Percentiles rank a stretch among this genome's conserved stretches.
Evolutionary conservation across 225 moss, liverwort and hornwort genomes (phyloP).

Genomic region (Pseudisothecium myosuroides): DNA sequence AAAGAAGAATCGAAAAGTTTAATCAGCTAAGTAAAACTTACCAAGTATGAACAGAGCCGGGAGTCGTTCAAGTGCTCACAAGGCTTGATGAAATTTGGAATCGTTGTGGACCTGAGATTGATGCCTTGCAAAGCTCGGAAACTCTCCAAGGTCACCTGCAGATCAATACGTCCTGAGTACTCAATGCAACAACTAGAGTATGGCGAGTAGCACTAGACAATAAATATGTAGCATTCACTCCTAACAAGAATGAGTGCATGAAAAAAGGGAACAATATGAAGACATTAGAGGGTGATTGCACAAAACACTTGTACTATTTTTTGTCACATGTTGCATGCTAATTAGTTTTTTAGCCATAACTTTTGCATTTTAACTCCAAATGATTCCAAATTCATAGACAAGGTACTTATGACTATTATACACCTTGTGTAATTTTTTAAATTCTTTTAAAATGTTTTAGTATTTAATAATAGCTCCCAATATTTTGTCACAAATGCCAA

Average conservation of each 20-base stretch:
- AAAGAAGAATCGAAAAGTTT: not conserved
- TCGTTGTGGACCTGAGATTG: slow-evolving; percentile 61
- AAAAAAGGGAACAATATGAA: not conserved
- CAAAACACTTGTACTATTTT: no score
- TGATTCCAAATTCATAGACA: no score
- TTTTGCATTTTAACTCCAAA: no score
- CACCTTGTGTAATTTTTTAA: no score
- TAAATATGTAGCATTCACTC: not conserved
- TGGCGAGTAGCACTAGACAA: not conserved
- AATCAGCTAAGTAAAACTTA: not conserved
- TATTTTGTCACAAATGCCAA: no score
- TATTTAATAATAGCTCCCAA: no score
- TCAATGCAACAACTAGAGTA: not conserved
- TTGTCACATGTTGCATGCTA: no score
- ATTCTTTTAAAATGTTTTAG: no score
- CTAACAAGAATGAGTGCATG: not conserved
- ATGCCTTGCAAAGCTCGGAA: slow-evolving; percentile 89
- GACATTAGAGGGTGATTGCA: no score
- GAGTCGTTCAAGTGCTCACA: slow-evolving; percentile 67
- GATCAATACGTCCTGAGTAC: not conserved
- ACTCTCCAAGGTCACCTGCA: slow-evolving; percentile 60
- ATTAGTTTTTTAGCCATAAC: no score
- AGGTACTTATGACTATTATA: no score
- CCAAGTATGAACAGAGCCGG: slow-evolving; percentile 86
- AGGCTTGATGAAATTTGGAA: slow-evolving; percentile 84